phyloP scores from a whole-genome alignment of 768 basidiomycete genomes.

The Lentinula edodes region DNA sequence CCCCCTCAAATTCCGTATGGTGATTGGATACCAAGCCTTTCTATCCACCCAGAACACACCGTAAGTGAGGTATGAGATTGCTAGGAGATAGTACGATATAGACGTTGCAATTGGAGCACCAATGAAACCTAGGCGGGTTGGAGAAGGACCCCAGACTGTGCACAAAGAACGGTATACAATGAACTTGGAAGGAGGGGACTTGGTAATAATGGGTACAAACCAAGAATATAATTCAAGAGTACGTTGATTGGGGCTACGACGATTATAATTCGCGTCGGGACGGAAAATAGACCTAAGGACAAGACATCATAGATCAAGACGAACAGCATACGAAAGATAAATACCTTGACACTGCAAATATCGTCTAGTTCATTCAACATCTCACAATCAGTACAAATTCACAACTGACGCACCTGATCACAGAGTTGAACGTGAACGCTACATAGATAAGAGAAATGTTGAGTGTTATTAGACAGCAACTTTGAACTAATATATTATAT shows the following conservation, averaged over 20 bases:
- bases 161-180: no score
- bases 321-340: not conserved
- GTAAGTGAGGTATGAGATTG: slow-evolving; percentile 54
- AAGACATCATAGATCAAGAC: not conserved
- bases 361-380: slow-evolving; percentile 20
- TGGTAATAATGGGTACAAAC: not conserved
- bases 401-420: slow-evolving; percentile 32
- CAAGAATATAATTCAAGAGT: not conserved
- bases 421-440: slow-evolving; percentile 49
- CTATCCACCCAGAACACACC: slow-evolving; percentile 53
- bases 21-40: slow-evolving; percentile 80
- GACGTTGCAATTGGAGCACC: slow-evolving; percentile 66
- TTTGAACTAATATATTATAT: no score
- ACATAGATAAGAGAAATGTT: slow-evolving; percentile 3
- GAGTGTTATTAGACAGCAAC: not conserved
- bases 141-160: slow-evolving; percentile 54
- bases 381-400: slow-evolving; percentile 8
- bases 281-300: slow-evolving; percentile 35
- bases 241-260: slow-evolving; percentile 16
- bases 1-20: slow-evolving; percentile 23
- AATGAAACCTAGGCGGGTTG: slow-evolving; percentile 59
- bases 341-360: slow-evolving; percentile 56
- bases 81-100: slow-evolving; percentile 77
- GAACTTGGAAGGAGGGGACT: no score
- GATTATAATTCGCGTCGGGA: slow-evolving; percentile 57